phyloP scores from a whole-genome alignment of 2,329 filamentous ascomycete species.

The Albophoma yamanashiensis region DNA sequence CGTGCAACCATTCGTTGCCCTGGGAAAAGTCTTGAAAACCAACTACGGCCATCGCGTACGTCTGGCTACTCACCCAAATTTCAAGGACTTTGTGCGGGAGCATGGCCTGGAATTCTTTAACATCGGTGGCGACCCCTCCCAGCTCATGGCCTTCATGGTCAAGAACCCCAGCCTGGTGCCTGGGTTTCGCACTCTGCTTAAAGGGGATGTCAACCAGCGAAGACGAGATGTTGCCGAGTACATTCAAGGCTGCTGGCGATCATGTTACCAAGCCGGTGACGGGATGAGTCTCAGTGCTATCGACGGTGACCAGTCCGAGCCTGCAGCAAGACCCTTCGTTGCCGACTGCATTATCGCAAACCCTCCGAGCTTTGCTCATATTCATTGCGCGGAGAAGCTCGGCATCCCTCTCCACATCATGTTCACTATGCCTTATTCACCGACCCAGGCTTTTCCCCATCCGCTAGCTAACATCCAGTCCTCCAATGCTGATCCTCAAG shows the following conservation, averaged over 20 bases:
- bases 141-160: not conserved
- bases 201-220: not conserved
- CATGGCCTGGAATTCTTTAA: not conserved
- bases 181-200: not conserved
- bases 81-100: not conserved
- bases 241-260: not conserved
- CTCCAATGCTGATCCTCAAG: not conserved
- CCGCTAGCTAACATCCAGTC: not conserved
- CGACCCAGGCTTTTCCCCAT: not conserved
- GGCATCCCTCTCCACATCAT: not conserved
- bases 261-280: not conserved
- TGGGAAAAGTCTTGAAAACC: not conserved
- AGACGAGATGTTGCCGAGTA: not conserved
- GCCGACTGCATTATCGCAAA: not conserved
- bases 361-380: not conserved
- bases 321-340: not conserved
- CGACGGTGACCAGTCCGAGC: not conserved
- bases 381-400: not conserved
- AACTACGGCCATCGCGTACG: not conserved
- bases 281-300: not conserved
- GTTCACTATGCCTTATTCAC: not conserved
- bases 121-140: not conserved
- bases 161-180: not conserved
- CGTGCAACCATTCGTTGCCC: not conserved
- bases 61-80: not conserved